Evolutionary conservation across 2,329 filamentous ascomycete species (phyloP), one percentile per base, ranked within the genome.

Genomic region (Ophiocordyceps camponoti-saundersi): DNA sequence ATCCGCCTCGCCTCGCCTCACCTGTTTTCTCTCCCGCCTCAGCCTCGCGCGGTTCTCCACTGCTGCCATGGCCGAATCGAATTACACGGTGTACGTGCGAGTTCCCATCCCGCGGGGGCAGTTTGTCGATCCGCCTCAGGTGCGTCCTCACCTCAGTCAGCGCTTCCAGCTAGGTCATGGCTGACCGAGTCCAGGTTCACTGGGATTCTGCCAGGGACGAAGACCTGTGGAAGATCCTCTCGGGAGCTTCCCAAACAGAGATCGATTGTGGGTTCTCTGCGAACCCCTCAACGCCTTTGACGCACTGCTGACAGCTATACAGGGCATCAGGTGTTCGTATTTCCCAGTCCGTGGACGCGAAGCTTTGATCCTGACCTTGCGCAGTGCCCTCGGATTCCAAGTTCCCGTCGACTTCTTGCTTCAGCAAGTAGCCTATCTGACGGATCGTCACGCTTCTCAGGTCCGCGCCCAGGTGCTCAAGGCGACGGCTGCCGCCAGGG

Each of bases 371-470:
- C 55, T 59, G 49, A 60, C 49, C 42, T 49, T n/a, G 41, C 44
- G 20, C 54, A 83, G 82, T 58, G 86, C 85, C 44, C 70, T 75
- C 46, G 72, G 77, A 43, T 95, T 95, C 63, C 76, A 89, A 51
- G 90, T 95, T 20, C 82, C 85, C 23, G 78, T 93, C 48, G 75
- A 87, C 40, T 96, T 96, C 58, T 73, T 98, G 30, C 76, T 95
- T 16, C 86, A 95, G 60, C 88, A 98, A 64, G 88, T 88, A 52
- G 88, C 87, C 62, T 95, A 88, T 76, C 76, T 96, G 6, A 95
- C 92, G 58, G 89, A 96, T 60, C 75, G 85, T 46, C 87, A 96
- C 65, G 76, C 93, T 26, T 85, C 85, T 1, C 87, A 95, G 60
- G 85, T 96, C 44, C 79, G 86, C 53, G 88, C 85, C 20, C 88